Conservation (phyloP, 2,329 filamentous ascomycete species). For the Clonostachys rosea region DNA sequence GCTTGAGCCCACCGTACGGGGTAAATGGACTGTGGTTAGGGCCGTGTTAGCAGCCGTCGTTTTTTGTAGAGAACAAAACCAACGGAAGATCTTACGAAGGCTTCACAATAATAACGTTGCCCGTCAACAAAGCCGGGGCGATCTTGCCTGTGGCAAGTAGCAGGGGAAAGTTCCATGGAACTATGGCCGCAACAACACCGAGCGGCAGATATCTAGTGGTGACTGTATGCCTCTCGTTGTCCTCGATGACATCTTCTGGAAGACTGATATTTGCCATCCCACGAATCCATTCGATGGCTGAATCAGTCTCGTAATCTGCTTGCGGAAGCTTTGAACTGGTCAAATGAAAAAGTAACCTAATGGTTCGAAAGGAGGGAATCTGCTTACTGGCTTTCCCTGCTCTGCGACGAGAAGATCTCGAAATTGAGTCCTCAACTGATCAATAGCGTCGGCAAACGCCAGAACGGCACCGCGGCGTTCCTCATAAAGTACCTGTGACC, state of each 20-base stretch:
- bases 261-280: slow-evolving; percentile 17
- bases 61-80: too few species aligned
- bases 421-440: neutral
- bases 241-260: slow-evolving; percentile 13
- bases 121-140: slow-evolving; percentile 49
- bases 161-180: slow-evolving; percentile 56
- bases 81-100: slow-evolving; percentile 26
- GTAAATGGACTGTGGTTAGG: slow-evolving; percentile 35
- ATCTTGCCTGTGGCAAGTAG: slow-evolving; percentile 48
- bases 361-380: too few species aligned
- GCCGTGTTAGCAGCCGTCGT: too few species aligned
- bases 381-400: slow-evolving; percentile 2
- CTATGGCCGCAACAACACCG: slow-evolving; percentile 52
- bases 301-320: neutral
- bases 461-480: slow-evolving; percentile 1
- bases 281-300: slow-evolving; percentile 12
- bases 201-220: slow-evolving; percentile 27
- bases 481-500: slow-evolving; percentile 1
- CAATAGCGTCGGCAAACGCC: slow-evolving; percentile 2
- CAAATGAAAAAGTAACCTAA: too few species aligned
- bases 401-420: slow-evolving; percentile 1
- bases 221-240: slow-evolving; percentile 15
- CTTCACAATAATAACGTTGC: slow-evolving; percentile 51
- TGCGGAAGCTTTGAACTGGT: neutral
- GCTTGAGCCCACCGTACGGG: slow-evolving; percentile 53